A percentile compares a stretch with the other conserved stretches of the same genome.
These are phyloP conservation scores for Gossypium arboreum DNA, from an alignment of 345 rosid genomes.

Conservation along the genomic window DNA sequence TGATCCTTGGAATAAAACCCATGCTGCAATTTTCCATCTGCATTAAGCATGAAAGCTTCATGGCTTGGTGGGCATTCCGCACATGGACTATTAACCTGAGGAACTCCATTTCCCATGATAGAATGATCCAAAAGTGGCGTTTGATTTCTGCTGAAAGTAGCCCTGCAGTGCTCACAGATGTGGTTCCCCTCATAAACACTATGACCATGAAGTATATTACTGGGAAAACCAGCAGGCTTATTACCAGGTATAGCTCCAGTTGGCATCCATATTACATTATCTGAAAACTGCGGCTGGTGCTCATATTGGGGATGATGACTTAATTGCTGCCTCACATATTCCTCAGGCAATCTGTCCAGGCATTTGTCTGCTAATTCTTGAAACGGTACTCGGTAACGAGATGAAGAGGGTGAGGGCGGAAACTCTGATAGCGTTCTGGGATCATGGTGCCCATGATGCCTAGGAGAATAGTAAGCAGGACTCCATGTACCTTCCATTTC, in stretches of 20 bases:
- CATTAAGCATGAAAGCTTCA: slow-evolving; percentile 50
- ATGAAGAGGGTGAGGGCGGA: slow-evolving; percentile 79
- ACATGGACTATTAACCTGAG: slow-evolving; percentile 39
- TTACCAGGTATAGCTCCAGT: slow-evolving; percentile 55
- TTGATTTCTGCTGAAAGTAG: slow-evolving; percentile 54
- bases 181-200: slow-evolving; percentile 59
- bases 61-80: slow-evolving; percentile 53
- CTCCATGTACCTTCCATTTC: slow-evolving; percentile 77
- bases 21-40: slow-evolving; percentile 53
- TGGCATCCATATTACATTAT: slow-evolving; percentile 70
- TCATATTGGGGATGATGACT: slow-evolving; percentile 53
- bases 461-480: slow-evolving; percentile 76
- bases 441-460: slow-evolving; percentile 77
- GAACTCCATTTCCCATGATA: slow-evolving; percentile 52
- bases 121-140: slow-evolving; percentile 53
- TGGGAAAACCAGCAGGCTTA: slow-evolving; percentile 69
- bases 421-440: slow-evolving; percentile 58
- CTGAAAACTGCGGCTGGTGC: slow-evolving; percentile 54
- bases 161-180: slow-evolving; percentile 61
- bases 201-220: slow-evolving; percentile 57
- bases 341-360: slow-evolving; percentile 69
- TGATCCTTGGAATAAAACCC: slow-evolving; percentile 50
- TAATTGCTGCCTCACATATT: slow-evolving; percentile 53
- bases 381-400: slow-evolving; percentile 55
- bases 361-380: slow-evolving; percentile 61